Evolutionary conservation across 108 stramenopile species (phyloP).

Genomic region (Schizochytrium sp.): DNA sequence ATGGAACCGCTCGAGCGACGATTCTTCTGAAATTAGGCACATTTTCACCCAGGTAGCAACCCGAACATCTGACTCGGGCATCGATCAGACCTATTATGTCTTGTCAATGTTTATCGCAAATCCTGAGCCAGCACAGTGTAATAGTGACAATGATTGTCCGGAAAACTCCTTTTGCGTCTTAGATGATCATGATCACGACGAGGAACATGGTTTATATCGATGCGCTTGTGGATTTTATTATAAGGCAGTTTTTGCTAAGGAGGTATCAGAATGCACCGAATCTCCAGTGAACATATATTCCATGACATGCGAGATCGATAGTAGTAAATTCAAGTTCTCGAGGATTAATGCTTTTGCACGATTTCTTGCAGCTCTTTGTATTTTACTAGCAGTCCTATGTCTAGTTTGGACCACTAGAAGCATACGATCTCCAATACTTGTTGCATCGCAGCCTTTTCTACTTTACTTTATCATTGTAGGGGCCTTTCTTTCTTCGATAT

Average conservation of each 20-base stretch:
- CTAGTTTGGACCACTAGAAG: too few relatives aligned
- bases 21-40: background rate
- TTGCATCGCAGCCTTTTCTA: conserved; percentile 21
- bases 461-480: background rate
- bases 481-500: background rate
- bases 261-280: background rate
- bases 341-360: too few relatives aligned
- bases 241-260: background rate
- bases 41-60: background rate
- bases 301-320: background rate
- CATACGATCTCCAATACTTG: background rate
- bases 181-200: background rate
- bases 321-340: background rate
- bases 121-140: background rate
- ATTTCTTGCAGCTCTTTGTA: too few relatives aligned
- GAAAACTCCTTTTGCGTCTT: background rate
- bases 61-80: background rate
- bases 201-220: background rate
- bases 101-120: background rate
- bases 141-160: background rate
- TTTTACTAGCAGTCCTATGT: too few relatives aligned
- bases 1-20: background rate
- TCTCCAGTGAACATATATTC: background rate
- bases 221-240: conserved; percentile 32
- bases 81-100: conserved; percentile 9